These are phyloP conservation scores for Clavulina sp. DNA, from an alignment of 768 basidiomycete species.

Conservation along the genomic window DNA sequence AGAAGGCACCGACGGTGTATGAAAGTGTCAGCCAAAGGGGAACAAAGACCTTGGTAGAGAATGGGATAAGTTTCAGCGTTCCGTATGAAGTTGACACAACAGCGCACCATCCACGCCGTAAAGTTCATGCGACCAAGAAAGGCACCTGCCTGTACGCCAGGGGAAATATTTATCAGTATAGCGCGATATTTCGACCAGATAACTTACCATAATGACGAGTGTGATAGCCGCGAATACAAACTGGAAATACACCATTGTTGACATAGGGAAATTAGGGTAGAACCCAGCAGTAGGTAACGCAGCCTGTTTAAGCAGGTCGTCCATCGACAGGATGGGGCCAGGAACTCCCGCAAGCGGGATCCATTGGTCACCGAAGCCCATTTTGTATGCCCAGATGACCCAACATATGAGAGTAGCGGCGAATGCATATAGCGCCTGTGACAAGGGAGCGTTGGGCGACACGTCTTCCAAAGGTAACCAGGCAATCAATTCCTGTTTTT, in stretches of 20 bases:
- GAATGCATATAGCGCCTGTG: conserved; percentile 7
- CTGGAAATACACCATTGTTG: conserved; percentile 9
- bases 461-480: too few species aligned
- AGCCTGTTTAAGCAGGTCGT: conserved; percentile 3
- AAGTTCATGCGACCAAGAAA: conserved; percentile 9
- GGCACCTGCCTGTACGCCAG: too few species aligned
- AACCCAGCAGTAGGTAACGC: conserved; percentile 3
- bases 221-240: conserved; percentile 10
- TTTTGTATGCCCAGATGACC: conserved; percentile 8
- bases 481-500: too few species aligned
- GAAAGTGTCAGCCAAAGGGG: conserved; percentile 9
- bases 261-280: conserved; percentile 3
- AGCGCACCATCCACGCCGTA: conserved; percentile 7
- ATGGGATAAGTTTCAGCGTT: too few species aligned
- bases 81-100: too few species aligned
- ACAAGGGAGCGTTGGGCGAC: too few species aligned
- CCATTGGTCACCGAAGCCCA: conserved; percentile 7
- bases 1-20: conserved; percentile 8
- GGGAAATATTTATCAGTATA: too few species aligned
- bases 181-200: too few species aligned
- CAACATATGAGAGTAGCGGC: conserved; percentile 6
- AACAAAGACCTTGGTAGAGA: too few species aligned
- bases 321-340: conserved; percentile 5
- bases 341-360: conserved; percentile 5
- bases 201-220: conserved; percentile 5